Base-by-base conservation (phyloP, 2,329 filamentous ascomycete species). In the Chrysosporium keratinophilum region DNA sequence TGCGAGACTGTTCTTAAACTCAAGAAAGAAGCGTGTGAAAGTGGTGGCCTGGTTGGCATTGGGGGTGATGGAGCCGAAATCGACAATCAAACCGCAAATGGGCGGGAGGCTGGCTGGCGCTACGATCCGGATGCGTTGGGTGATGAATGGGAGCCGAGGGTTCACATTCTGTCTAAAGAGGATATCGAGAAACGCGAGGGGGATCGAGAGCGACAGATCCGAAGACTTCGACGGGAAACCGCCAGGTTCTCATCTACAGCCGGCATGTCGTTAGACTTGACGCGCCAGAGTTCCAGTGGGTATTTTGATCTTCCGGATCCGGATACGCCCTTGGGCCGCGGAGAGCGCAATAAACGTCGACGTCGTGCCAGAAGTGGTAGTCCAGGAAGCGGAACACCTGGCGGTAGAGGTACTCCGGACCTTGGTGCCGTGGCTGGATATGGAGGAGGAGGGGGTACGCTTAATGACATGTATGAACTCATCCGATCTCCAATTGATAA, bases 181-280 rank as follows among this genome's bases (percentile, higher is more conserved):
- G 93, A 98, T 65, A 97, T 98, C 52, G 93, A 98, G 71, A 95
- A 95, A 73, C 82, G 93, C 28, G 93, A 98, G 69, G 88, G 88
- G 50, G 93, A 98, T 66, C 81, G 93, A 41, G 93, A 98, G 70
- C 78, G 93, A 53, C 88, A 97, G 69, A 85, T 96, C 39, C 79
- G 93, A 55, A 79, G 93, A 56, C 73, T 96, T 58, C 80, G 93
- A 54, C 79, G 93, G 65, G 93, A 98, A 69, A 97, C 91, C 9
- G 91, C 91, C 1, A 80, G 89, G 23, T 95, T 97, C 68, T 93
- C 87, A 55, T 91, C 87, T 43, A 93, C 85, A 19, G 79, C 87
- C 0, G 87, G 87, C 55, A 88, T 94, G 76, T 75, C 84, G 3
- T 85, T 87, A 31, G 84, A 86, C n/a, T 76, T 84, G 44, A 85